Conservation (phyloP, 208 protist genomes). For the Leishmania amazonensis region DNA sequence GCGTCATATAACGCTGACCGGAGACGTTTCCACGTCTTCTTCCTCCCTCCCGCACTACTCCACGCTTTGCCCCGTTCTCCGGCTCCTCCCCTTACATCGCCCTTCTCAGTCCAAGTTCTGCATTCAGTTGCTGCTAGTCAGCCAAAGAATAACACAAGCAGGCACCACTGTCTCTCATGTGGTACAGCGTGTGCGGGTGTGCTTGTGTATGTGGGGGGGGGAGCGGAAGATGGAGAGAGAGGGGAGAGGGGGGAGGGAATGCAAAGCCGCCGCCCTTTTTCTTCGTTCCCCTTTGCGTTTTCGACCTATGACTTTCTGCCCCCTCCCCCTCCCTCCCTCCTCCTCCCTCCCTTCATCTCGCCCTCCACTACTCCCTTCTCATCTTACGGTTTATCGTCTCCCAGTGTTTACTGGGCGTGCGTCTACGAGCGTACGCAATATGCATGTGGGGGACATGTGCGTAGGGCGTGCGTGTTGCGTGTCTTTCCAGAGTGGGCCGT, state of each 20-base stretch:
- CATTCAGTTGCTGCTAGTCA: not conserved
- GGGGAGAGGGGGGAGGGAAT: not conserved
- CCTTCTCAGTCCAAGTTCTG: not conserved
- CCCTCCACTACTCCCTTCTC: not conserved
- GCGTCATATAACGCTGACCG: not conserved
- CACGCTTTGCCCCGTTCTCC: not conserved
- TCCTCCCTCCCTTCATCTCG: not conserved
- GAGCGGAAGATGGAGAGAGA: too few species aligned
- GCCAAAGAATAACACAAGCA: not conserved
- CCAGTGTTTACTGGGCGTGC: too few species aligned
- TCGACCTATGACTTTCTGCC: not conserved
- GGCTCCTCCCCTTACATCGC: not conserved
- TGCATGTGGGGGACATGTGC: too few species aligned
- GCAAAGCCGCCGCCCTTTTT: not conserved
- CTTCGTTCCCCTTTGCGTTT: not conserved
- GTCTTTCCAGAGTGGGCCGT: too few species aligned
- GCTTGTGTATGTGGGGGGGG: too few species aligned
- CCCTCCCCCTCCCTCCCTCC: rapidly evolving
- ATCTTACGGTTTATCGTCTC: not conserved
- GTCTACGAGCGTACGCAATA: too few species aligned
- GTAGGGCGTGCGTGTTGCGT: too few species aligned
- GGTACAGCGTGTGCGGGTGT: not conserved
- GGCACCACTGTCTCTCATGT: not conserved
- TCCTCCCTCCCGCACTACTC: not conserved
- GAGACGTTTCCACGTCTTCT: not conserved